Conservation (phyloP, 805 yeast genomes). For the Wickerhamiella alocasiicola region DNA sequence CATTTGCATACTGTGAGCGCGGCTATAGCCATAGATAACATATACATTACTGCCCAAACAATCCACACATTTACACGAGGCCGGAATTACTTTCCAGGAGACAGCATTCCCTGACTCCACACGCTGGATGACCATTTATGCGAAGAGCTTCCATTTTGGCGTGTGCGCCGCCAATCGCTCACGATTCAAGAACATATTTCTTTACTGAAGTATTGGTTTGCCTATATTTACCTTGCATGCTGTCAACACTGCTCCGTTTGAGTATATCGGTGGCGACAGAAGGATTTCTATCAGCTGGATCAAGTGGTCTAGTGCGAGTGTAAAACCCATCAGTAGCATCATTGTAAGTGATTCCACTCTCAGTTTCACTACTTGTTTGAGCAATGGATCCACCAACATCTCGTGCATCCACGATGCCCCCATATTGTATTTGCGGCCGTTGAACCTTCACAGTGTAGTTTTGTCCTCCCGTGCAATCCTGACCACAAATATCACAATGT, state of each 20-base stretch:
- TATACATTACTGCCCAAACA: constrained; percentile 71
- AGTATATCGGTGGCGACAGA: constrained; percentile 44
- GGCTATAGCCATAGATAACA: constrained; percentile 47
- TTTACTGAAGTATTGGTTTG: constrained; percentile 41
- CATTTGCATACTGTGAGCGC: constrained; percentile 36
- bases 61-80: constrained; percentile 54
- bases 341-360: constrained; percentile 33
- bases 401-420: constrained; percentile 95
- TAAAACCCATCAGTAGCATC: constrained; percentile 32
- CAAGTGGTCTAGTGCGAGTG: constrained; percentile 27
- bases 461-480: constrained; percentile 60
- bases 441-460: constrained; percentile 31
- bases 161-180: constrained; percentile 22
- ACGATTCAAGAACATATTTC: constrained; percentile 39
- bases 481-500: constrained; percentile 51
- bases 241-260: constrained; percentile 45
- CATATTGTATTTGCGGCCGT: constrained; percentile 43
- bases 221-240: constrained; percentile 36
- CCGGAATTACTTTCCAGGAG: constrained; percentile 52
- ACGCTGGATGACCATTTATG: constrained; percentile 42
- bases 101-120: constrained; percentile 76
- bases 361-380: constrained; percentile 34
- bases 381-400: constrained; percentile 51
- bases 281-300: constrained; percentile 9
- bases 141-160: constrained; percentile 36